Evolutionary conservation across 345 rosid species (phyloP).

Genomic region (Stellera chamaejasme): DNA sequence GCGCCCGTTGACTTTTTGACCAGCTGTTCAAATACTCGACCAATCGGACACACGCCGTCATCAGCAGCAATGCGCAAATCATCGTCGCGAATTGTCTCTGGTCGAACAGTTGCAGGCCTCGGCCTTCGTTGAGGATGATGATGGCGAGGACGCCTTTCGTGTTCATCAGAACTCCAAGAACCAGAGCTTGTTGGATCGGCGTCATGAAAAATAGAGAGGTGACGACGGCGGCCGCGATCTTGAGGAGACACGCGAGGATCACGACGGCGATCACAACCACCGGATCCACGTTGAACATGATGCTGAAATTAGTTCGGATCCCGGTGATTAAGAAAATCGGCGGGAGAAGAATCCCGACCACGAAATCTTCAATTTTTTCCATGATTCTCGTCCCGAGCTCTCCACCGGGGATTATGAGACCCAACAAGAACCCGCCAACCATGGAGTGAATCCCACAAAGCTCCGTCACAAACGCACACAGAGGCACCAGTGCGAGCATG

Average conservation of each 20-base stretch:
- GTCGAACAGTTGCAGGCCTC: slow-evolving; percentile 29
- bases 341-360: slow-evolving; percentile 33
- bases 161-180: slow-evolving; percentile 43
- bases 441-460: slow-evolving; percentile 26
- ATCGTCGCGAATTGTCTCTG: slow-evolving; percentile 32
- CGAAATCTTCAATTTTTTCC: slow-evolving; percentile 32
- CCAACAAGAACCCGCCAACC: slow-evolving; percentile 45
- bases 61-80: slow-evolving; percentile 27
- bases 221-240: slow-evolving; percentile 22
- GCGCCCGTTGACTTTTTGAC: slow-evolving; percentile 15
- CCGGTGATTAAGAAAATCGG: slow-evolving; percentile 28
- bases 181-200: slow-evolving; percentile 20
- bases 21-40: slow-evolving; percentile 28
- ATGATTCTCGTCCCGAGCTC: slow-evolving; percentile 20
- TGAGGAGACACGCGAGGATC: slow-evolving; percentile 15
- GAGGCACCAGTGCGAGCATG: slow-evolving; percentile 21
- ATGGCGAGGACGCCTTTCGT: slow-evolving; percentile 35
- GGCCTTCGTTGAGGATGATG: slow-evolving; percentile 24
- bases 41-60: slow-evolving; percentile 33
- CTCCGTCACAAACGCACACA: slow-evolving; percentile 28
- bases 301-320: slow-evolving; percentile 6
- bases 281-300: slow-evolving; percentile 1
- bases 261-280: slow-evolving; percentile 4
- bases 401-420: slow-evolving; percentile 33
- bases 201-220: slow-evolving; percentile 13